A percentile compares a stretch with the other conserved stretches of the same genome.
phyloP scores from a whole-genome alignment of 495 filamentous ascomycete genomes.

The Penicillium canariense region DNA sequence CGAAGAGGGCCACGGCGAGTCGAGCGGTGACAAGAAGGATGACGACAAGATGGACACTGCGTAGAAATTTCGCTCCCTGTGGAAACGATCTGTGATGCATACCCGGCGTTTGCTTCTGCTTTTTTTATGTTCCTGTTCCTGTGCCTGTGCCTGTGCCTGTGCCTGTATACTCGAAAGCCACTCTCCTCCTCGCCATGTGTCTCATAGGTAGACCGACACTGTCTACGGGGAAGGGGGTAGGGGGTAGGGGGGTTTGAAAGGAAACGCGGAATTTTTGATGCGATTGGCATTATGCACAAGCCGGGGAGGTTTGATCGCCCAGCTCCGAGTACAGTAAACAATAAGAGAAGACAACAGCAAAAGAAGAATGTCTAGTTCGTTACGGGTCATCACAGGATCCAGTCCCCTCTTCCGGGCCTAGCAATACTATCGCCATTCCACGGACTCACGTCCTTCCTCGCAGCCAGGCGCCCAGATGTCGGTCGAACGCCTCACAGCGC shows the following conservation, averaged over 20 bases:
- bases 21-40: slow-evolving; percentile 63
- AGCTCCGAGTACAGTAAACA: slow-evolving; percentile 8
- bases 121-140: slow-evolving; percentile 8
- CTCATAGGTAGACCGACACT: background rate
- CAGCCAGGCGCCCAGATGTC: slow-evolving; percentile 62
- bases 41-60: slow-evolving; percentile 78
- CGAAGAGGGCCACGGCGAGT: slow-evolving; percentile 76
- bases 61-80: slow-evolving; percentile 24
- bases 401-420: background rate
- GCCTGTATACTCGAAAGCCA: slow-evolving; percentile 30
- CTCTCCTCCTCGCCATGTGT: background rate
- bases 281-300: slow-evolving; percentile 27
- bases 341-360: background rate
- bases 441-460: slow-evolving; percentile 33
- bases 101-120: slow-evolving; percentile 41
- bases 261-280: slow-evolving; percentile 23
- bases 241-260: slow-evolving; percentile 11
- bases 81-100: slow-evolving; percentile 41
- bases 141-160: slow-evolving; percentile 9
- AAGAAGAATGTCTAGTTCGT: slow-evolving; percentile 28
- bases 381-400: slow-evolving; percentile 24
- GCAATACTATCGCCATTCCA: background rate
- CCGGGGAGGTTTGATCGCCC: slow-evolving; percentile 1
- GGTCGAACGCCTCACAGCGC: slow-evolving; percentile 89
- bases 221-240: too few species aligned